A percentile compares a stretch with the other conserved stretches of the same genome.
phyloP scores from a whole-genome alignment of 768 basidiomycete species.

The Termitomyces sp. region DNA sequence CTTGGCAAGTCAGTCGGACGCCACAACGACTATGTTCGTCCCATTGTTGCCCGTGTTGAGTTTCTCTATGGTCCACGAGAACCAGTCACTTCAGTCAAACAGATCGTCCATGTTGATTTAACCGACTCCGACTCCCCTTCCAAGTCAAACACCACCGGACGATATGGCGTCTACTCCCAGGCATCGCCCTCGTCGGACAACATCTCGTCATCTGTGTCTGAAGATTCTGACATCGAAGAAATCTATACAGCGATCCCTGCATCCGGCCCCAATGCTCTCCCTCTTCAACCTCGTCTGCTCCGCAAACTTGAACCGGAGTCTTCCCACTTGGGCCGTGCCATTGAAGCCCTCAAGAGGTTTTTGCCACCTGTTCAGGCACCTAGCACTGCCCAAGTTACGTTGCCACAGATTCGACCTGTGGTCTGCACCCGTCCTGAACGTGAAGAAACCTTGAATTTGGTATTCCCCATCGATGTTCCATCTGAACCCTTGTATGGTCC shows the following conservation, averaged over 20 bases:
- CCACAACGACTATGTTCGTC: conserved; percentile 53
- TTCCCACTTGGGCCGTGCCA: conserved; percentile 19
- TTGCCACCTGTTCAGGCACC: conserved; percentile 23
- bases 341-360: conserved; percentile 25
- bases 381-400: neutral
- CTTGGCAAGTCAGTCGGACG: conserved; percentile 75
- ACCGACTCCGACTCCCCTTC: conserved; percentile 4
- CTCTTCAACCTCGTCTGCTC: conserved; percentile 14
- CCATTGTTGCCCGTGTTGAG: conserved; percentile 57
- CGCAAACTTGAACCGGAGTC: conserved; percentile 1
- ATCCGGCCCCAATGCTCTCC: conserved; percentile 17
- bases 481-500: conserved; percentile 8
- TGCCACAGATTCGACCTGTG: neutral
- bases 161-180: conserved; percentile 54
- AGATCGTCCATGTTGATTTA: conserved; percentile 6
- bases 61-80: conserved; percentile 30
- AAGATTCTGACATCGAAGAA: conserved; percentile 54
- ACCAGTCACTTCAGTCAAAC: conserved; percentile 23
- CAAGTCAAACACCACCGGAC: conserved; percentile 44
- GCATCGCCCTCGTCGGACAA: conserved; percentile 39
- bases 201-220: conserved; percentile 21
- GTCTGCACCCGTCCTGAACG: neutral
- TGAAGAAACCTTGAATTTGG: neutral
- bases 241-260: conserved; percentile 21
- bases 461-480: neutral